Evolutionary conservation across 2,329 filamentous ascomycete species (phyloP).

Genomic region (Botrytis aclada): DNA sequence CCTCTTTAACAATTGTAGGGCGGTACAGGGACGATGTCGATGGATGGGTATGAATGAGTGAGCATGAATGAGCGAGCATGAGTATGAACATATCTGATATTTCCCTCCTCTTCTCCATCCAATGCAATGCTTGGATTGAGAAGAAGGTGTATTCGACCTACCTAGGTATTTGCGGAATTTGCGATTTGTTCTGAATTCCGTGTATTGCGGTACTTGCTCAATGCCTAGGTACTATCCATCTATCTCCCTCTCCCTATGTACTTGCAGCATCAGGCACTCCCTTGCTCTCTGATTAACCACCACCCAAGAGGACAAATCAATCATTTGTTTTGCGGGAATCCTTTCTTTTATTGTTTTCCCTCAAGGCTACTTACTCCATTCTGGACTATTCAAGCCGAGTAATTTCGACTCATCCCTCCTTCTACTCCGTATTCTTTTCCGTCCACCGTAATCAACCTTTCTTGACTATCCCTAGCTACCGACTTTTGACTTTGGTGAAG

Average conservation of each 20-base stretch:
- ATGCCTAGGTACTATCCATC: neutral
- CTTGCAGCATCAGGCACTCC: neutral
- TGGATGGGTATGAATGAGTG: neutral
- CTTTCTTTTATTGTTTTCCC: neutral
- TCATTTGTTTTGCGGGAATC: neutral
- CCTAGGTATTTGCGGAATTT: neutral
- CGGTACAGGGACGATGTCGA: neutral
- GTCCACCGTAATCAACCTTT: neutral
- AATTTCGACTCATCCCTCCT: conserved; percentile 6
- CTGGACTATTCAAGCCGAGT: neutral
- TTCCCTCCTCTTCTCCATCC: neutral
- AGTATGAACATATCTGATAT: neutral
- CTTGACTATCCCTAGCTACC: no score
- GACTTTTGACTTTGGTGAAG: neutral
- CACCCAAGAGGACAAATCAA: neutral
- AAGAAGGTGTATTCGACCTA: no score
- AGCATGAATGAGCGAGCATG: neutral
- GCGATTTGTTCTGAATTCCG: neutral
- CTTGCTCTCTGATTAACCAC: neutral
- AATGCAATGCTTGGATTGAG: no score
- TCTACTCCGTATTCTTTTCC: neutral
- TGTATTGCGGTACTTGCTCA: neutral
- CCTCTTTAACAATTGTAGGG: neutral
- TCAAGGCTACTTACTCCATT: neutral
- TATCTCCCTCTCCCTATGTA: neutral